Evolutionary conservation across 139 green algal species (phyloP).

Genomic region (Coelastrella sp.): DNA sequence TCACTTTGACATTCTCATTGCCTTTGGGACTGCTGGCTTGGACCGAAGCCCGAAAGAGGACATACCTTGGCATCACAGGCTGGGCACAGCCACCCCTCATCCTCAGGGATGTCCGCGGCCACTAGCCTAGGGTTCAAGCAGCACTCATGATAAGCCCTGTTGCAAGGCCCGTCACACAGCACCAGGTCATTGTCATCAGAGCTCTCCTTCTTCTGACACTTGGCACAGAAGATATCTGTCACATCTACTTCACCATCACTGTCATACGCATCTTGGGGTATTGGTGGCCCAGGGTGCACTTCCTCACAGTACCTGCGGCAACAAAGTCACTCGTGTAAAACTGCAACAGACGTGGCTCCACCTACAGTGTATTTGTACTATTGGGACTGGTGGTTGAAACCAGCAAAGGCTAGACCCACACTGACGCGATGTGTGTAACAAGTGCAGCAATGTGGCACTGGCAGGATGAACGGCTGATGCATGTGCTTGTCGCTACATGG

Average conservation of each 20-base stretch:
- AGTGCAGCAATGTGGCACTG: too few species aligned
- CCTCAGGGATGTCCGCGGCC: slow-evolving; percentile 68
- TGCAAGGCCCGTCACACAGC: slow-evolving; percentile 92
- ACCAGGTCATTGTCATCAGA: slow-evolving; percentile 94
- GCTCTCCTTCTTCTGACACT: slow-evolving; percentile 71
- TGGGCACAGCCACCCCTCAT: slow-evolving; percentile 88
- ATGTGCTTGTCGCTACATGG: too few species aligned
- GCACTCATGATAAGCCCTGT: slow-evolving; percentile 80
- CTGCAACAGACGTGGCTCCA: too few species aligned
- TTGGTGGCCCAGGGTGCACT: slow-evolving; percentile 47
- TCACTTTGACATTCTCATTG: too few species aligned
- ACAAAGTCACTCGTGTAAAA: too few species aligned
- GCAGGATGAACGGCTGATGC: too few species aligned
- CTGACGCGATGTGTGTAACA: too few species aligned
- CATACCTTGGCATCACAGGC: slow-evolving; percentile 85
- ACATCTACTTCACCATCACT: slow-evolving; percentile 77
- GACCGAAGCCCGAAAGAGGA: neutral
- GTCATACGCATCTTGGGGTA: slow-evolving; percentile 71
- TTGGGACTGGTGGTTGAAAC: too few species aligned
- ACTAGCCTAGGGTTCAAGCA: slow-evolving; percentile 77
- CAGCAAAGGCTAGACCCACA: too few species aligned
- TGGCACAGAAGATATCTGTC: slow-evolving; percentile 87
- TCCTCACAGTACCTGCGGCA: slow-evolving; percentile 67
- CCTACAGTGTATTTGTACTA: too few species aligned
- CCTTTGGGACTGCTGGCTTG: neutral